Evolutionary conservation across 2,329 filamentous ascomycete genomes (phyloP).

Genomic region (Penicillium decumbens): DNA sequence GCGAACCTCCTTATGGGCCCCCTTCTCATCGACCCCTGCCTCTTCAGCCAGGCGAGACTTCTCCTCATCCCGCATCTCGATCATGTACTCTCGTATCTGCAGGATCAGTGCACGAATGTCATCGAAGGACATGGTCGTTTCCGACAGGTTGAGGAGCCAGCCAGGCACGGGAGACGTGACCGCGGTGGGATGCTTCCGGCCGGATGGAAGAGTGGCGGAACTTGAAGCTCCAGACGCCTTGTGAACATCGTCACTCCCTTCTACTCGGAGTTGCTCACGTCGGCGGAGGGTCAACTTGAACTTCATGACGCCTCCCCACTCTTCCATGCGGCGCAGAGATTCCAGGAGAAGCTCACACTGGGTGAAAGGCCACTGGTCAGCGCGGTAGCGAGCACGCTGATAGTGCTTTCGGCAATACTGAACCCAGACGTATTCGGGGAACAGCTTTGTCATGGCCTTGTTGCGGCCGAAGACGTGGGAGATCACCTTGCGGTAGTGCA

Average conservation of each 20-base stretch:
- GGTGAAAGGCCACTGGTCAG: constrained; percentile 51
- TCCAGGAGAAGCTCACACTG: constrained; percentile 62
- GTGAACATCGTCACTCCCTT: constrained; percentile 56
- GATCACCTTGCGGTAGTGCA: constrained; percentile 66
- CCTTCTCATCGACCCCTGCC: not conserved
- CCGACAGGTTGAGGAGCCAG: constrained; percentile 30
- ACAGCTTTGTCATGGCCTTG: constrained; percentile 68
- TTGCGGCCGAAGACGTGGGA: constrained; percentile 80
- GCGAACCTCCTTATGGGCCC: not conserved
- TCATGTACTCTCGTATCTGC: constrained; percentile 23
- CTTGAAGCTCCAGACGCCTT: not conserved
- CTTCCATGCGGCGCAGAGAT: constrained; percentile 59
- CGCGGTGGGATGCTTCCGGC: constrained; percentile 27
- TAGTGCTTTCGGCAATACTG: constrained; percentile 79
- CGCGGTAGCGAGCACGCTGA: constrained; percentile 69
- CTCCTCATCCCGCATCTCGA: constrained; percentile 4
- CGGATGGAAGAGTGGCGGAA: not conserved
- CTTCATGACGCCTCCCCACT: constrained; percentile 56
- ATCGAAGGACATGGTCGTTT: constrained; percentile 24
- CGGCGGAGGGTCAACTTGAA: constrained; percentile 52
- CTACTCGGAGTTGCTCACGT: constrained; percentile 39
- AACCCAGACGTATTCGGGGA: constrained; percentile 67
- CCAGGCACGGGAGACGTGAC: constrained; percentile 30
- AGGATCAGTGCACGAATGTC: constrained; percentile 29
- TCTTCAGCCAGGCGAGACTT: not conserved